phyloP scores from a whole-genome alignment of 1,139 yeast genomes.

The Geotrichum carabidarum region DNA sequence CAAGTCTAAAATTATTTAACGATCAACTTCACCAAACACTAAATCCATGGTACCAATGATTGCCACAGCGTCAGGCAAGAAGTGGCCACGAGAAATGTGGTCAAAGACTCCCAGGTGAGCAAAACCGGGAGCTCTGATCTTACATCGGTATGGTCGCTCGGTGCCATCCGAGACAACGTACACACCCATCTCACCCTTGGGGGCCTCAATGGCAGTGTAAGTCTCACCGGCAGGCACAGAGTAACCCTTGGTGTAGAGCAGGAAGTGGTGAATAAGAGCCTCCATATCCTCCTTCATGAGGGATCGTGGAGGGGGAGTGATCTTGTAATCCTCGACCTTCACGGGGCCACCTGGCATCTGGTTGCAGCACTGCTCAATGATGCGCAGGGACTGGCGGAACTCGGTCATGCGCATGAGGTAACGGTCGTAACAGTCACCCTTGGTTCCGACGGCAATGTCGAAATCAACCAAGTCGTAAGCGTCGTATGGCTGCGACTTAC shows the following conservation, averaged over 20 bases:
- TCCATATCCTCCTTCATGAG: conserved; percentile 92
- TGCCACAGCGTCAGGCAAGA: conserved; percentile 89
- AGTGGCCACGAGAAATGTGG: conserved; percentile 78
- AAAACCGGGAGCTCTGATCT: conserved; percentile 90
- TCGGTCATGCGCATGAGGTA: conserved; percentile 85
- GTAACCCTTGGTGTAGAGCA: conserved; percentile 82
- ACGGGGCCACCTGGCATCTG: conserved; percentile 92
- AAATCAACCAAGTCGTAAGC: conserved; percentile 84
- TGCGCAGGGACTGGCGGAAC: conserved; percentile 85
- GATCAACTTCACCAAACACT: conserved; percentile 92
- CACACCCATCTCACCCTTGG: conserved; percentile 94
- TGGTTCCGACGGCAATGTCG: conserved; percentile 78
- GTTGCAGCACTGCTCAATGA: conserved; percentile 83
- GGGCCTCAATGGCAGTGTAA: conserved; percentile 88
- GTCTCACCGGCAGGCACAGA: conserved; percentile 90
- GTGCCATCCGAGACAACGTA: conserved; percentile 84
- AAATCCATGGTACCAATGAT: conserved; percentile 94
- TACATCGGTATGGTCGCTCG: conserved; percentile 89
- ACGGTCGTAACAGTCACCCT: conserved; percentile 91
- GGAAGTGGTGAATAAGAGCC: conserved; percentile 83
- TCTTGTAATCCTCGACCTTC: conserved; percentile 84
- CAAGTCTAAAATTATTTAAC: conserved; percentile 41
- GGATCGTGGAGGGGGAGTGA: conserved; percentile 75
- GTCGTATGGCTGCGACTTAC: conserved; percentile 86
- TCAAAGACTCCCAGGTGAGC: conserved; percentile 87